A percentile compares a stretch with the other conserved stretches of the same genome.
Evolutionary conservation across 2,329 filamentous ascomycete genomes (phyloP).

Genomic region (Colletotrichum musicola): DNA sequence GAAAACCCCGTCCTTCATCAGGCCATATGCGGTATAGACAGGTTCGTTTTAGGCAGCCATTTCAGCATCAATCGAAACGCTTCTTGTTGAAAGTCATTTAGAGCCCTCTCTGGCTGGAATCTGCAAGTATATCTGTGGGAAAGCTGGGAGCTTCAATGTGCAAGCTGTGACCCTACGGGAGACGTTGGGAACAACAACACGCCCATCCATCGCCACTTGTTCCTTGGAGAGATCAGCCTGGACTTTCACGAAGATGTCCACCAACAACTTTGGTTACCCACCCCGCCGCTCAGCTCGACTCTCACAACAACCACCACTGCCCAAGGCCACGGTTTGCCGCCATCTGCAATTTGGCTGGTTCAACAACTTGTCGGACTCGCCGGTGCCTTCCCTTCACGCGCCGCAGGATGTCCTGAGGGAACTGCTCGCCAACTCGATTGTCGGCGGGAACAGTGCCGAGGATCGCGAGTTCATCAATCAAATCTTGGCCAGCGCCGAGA

Average conservation of each 20-base stretch:
- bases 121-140: too few species aligned
- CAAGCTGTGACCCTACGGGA: background rate
- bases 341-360: background rate
- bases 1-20: background rate
- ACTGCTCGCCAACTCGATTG: background rate
- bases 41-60: background rate
- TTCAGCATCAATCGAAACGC: background rate
- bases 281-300: too few species aligned
- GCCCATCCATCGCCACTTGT: background rate
- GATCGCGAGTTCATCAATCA: background rate
- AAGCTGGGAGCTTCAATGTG: too few species aligned
- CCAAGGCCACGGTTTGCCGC: background rate
- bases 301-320: background rate
- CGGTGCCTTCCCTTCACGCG: background rate
- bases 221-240: too few species aligned
- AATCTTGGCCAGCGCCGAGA: background rate
- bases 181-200: background rate
- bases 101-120: background rate
- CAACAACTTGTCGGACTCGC: fast-evolving
- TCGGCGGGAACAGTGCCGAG: background rate
- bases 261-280: too few species aligned
- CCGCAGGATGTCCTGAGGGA: background rate
- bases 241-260: too few species aligned
- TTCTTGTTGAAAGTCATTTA: background rate
- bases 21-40: background rate